These are phyloP conservation scores for Mycena crocata DNA, from an alignment of 768 basidiomycete genomes.

Conservation along the genomic window DNA sequence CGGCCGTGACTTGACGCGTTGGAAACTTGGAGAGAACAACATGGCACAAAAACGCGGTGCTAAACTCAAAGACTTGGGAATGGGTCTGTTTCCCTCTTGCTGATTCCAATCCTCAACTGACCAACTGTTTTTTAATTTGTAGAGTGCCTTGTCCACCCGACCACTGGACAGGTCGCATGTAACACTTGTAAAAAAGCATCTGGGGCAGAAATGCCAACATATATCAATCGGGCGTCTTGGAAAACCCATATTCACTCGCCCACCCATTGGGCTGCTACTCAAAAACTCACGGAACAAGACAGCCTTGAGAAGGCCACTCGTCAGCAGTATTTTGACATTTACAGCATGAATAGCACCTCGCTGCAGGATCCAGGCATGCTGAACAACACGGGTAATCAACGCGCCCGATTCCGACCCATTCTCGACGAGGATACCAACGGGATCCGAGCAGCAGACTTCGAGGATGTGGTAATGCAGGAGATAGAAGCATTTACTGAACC, in stretches of 20 bases:
- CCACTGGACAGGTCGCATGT: neutral
- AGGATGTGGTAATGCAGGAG: constrained; percentile 13
- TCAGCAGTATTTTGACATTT: neutral
- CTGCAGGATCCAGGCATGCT: neutral
- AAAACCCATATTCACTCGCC: neutral
- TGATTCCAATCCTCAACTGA: neutral
- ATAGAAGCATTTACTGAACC: neutral
- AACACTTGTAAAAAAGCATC: neutral
- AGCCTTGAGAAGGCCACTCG: neutral
- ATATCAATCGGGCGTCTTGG: neutral
- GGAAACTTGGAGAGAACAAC: neutral
- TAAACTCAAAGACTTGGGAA: constrained; percentile 7
- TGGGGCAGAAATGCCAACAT: neutral
- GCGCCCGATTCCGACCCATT: neutral
- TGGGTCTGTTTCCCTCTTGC: neutral
- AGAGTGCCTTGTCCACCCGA: neutral
- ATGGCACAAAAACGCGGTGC: neutral
- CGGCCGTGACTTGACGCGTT: neutral
- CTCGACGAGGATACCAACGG: constrained; percentile 15
- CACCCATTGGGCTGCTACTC: neutral
- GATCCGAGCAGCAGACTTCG: neutral
- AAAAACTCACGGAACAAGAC: neutral
- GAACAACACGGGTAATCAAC: neutral
- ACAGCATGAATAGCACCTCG: neutral
- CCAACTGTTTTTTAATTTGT: neutral